Conservation (phyloP, 108 stramenopile genomes). For the Fistulifera solaris region DNA sequence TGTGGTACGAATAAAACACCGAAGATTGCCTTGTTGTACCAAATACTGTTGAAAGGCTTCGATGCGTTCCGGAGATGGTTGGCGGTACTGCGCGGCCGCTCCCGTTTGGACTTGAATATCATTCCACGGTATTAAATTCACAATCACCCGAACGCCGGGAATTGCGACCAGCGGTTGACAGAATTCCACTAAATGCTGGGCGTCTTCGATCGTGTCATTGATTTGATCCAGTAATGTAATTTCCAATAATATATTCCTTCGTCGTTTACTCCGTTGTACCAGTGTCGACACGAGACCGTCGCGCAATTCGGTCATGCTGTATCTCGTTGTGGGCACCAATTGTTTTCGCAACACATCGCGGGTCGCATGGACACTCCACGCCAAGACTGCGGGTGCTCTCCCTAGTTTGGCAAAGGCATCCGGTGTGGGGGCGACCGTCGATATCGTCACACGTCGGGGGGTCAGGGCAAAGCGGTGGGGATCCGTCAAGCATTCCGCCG, state of each 20-base stretch:
- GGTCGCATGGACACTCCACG: conserved; percentile 77
- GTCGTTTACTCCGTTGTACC: conserved; percentile 13
- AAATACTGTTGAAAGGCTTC: conserved; percentile 46
- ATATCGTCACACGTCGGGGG: conserved; percentile 57
- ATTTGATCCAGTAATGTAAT: conserved; percentile 64
- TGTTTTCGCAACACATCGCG: conserved; percentile 52
- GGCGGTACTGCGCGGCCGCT: conserved; percentile 23
- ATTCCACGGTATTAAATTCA: conserved; percentile 87
- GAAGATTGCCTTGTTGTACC: conserved; percentile 23
- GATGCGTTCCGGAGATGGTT: conserved; percentile 44
- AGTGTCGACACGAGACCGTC: conserved; percentile 47
- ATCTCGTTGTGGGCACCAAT: conserved; percentile 71
- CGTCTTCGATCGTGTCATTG: conserved; percentile 74
- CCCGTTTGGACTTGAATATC: conserved; percentile 38
- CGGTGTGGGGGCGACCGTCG: conserved; percentile 75
- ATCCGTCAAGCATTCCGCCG: conserved; percentile 41
- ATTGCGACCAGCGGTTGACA: conserved; percentile 33
- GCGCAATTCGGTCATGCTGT: conserved; percentile 62
- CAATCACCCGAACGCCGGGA: conserved; percentile 44
- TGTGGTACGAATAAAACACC: conserved; percentile 49
- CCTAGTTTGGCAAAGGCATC: conserved; percentile 30
- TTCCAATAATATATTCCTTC: conserved; percentile 66
- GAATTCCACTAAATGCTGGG: conserved; percentile 63
- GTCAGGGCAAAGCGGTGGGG: conserved; percentile 38
- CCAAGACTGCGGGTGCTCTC: conserved; percentile 37